phyloP scores from a whole-genome alignment of 306 rosid genomes.

The Lathyrus aphaca region DNA sequence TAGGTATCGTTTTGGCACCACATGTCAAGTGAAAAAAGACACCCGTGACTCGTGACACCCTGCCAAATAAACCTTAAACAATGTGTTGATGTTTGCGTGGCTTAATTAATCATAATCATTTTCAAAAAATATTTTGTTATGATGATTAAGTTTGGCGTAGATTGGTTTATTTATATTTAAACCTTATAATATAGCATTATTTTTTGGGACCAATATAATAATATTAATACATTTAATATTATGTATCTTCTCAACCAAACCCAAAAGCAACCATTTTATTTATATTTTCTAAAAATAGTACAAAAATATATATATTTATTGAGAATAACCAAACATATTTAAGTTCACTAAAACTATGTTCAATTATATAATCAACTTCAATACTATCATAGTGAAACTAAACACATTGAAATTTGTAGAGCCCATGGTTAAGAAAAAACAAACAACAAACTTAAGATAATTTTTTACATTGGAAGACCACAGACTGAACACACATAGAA shows the following conservation, averaged over 20 bases:
- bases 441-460: conserved; percentile 1
- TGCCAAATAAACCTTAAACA: conserved; percentile 33
- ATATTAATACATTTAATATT: neutral
- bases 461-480: conserved; percentile 13
- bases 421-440: conserved; percentile 34
- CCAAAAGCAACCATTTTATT: neutral
- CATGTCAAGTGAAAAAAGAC: conserved; percentile 33
- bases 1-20: neutral
- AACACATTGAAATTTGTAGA: neutral
- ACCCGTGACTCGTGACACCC: conserved; percentile 41
- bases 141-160: neutral
- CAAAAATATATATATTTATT: neutral
- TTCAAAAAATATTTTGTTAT: neutral
- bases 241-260: neutral
- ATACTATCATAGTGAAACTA: neutral
- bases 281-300: no score
- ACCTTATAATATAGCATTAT: neutral
- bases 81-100: conserved; percentile 11
- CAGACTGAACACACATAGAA: conserved; percentile 20
- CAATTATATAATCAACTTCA: neutral
- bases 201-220: no score
- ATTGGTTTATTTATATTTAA: neutral
- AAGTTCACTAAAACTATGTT: neutral
- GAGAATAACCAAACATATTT: neutral
- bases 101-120: neutral